Evolutionary conservation across 148 eudicot species (phyloP), one percentile per base, ranked within the genome.

Genomic region (Spergularia bocconei): DNA sequence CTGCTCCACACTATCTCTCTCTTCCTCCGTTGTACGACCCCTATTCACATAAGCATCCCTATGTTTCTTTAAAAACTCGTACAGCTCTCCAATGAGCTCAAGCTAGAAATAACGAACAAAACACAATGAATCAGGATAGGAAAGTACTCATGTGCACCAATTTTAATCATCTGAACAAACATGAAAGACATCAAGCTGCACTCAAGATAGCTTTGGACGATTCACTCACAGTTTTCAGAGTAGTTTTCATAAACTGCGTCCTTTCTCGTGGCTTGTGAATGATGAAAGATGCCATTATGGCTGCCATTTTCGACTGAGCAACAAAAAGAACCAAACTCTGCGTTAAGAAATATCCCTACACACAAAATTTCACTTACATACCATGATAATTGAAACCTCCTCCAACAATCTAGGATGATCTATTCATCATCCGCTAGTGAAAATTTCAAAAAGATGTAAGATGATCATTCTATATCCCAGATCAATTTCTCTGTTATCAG

Each of bases 1-100:
- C 78, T 92, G 96, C 86, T 95, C 99, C 76, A 95, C 92, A 86
- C 92, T 81, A 81, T 95, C 99, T 73, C 99, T 84, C 83, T 95
- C 99, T 69, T 86, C 86, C 82, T 95, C 99, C 70, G 96, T 89
- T 0, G 97, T 92, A 52, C 99, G 94, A 84, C 88, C 94, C 81
- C 83, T 74, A 82, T 95, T 97, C 44, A 95, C 83, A 82, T 95
- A 95, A 84, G 92, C 99, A 76, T 89, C 90, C 88, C 85, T 90
- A 81, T 95, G 99, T 79, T 87, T 91, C 83, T 75, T 54, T 80
- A 95, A 79, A 82, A 89, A 95, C 80, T 84, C 87, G 39, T 95
- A 87, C 80, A 95, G 77, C 20, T 86, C 86, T 73, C 86, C 88
- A 81, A 92, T 89, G 84, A 92, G 91, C 69, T 92, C 99, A 47